Percentiles rank a stretch among this genome's conserved stretches.
Evolutionary conservation across 768 basidiomycete genomes (phyloP).

Genomic region (Trametes villosa): DNA sequence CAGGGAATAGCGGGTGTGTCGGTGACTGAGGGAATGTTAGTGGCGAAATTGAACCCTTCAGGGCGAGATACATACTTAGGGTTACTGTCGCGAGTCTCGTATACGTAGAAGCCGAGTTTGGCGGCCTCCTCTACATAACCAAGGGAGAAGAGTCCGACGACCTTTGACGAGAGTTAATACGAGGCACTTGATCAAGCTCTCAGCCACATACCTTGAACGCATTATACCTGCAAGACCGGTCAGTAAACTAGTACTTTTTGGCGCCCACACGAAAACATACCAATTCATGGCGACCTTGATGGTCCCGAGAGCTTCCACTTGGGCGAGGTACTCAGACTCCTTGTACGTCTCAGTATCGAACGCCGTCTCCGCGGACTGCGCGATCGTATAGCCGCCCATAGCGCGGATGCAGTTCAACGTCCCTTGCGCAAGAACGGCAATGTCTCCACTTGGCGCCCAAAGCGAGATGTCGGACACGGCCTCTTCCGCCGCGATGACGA

Average conservation of each 20-base stretch:
- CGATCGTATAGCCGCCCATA: conserved; percentile 61
- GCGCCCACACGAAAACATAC: conserved; percentile 38
- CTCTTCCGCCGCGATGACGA: conserved; percentile 63
- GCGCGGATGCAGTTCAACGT: conserved; percentile 67
- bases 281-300: conserved; percentile 61
- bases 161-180: no score
- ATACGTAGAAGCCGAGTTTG: conserved; percentile 63
- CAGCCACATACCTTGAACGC: conserved; percentile 56
- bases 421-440: conserved; percentile 54
- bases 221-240: conserved; percentile 52
- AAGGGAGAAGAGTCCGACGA: conserved; percentile 66
- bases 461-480: conserved; percentile 59
- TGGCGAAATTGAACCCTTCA: no score
- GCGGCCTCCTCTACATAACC: conserved; percentile 65
- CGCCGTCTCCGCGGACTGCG: conserved; percentile 50
- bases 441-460: conserved; percentile 59
- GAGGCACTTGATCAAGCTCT: background rate
- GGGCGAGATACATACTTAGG: conserved; percentile 56
- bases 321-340: conserved; percentile 55
- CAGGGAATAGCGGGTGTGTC: conserved; percentile 67
- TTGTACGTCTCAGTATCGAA: conserved; percentile 66
- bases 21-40: conserved; percentile 48
- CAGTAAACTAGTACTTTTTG: background rate
- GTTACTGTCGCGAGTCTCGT: conserved; percentile 58
- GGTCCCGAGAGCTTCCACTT: conserved; percentile 51